Evolutionary conservation across 1,284 basidiomycete species (phyloP), one percentile per base, ranked within the genome.

Genomic region (Macrocybe sp.): DNA sequence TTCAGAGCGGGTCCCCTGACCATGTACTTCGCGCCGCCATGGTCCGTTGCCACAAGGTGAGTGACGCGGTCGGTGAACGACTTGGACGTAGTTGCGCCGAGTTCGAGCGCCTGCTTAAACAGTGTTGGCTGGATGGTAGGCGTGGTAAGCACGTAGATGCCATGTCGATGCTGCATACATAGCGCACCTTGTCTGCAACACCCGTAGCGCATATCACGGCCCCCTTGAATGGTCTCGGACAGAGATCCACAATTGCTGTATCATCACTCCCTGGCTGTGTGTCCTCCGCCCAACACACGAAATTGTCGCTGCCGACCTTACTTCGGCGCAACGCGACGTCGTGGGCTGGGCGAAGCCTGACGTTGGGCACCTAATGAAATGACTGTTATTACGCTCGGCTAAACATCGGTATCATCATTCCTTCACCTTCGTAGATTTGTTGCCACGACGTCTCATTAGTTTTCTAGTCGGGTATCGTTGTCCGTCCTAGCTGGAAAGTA

Each of bases 31-130:
- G 82, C 75, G 22, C 87, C 82, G 5, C 85, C 86, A 52, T 85
- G 81, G 11, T 68, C 67, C 29, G 67, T 70, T 1, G 89, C 86
- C 40, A 93, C 70, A 34, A 93, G 74, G 65, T 93, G 89, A 0
- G 90, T 92, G 29, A 89, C 85, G 44, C 74, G 75, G 61, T 89
- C 86, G 0, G 88, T 92, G 47, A 93, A 81, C 47, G 86, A 82
- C 14, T 66, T 75, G 7, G 77, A 71, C 38, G 78, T 73, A 28
- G 70, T 67, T 10, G 88, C 90, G 10, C 90, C 91, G 6, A 92
- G 79, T 59, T 89, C 83, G 29, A 80, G 63, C 1, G 86, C 90
- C 58, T 84, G 76, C 50, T 83, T 83, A 59, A 88, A 86, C 31
- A 92, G 52, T 2, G 76, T 73, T 1, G 76, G 73, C 87, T 88